A percentile compares a stretch with the other conserved stretches of the same genome.
These are phyloP conservation scores for Claviceps maximensis DNA, from an alignment of 2,329 filamentous ascomycete genomes.

Conservation along the genomic window DNA sequence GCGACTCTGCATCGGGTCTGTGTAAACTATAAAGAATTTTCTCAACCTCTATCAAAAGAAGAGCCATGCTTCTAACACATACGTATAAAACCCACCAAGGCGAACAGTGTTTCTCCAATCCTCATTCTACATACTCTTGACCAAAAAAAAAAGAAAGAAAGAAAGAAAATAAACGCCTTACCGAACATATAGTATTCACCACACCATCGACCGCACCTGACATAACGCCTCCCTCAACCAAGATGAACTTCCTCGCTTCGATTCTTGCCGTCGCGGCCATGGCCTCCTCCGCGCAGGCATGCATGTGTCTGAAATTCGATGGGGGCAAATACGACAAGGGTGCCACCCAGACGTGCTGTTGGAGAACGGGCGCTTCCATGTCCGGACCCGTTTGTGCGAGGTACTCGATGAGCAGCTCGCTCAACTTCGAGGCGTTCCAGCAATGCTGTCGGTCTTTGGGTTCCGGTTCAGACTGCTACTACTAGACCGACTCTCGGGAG, in stretches of 20 bases:
- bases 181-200: too few species aligned
- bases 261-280: neutral
- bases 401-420: too few species aligned
- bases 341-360: neutral
- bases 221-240: neutral
- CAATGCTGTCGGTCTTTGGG: neutral
- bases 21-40: too few species aligned
- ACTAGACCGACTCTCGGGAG: too few species aligned
- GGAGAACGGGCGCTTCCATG: neutral
- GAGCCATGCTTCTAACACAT: too few species aligned
- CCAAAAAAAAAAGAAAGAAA: too few species aligned
- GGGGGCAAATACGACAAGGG: neutral
- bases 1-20: too few species aligned
- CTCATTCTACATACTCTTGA: too few species aligned
- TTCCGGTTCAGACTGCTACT: neutral
- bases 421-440: neutral
- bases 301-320: constrained; percentile 16
- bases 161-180: neutral
- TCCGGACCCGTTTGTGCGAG: neutral
- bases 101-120: too few species aligned
- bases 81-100: too few species aligned
- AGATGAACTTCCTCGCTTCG: neutral
- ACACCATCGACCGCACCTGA: too few species aligned
- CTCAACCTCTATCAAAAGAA: too few species aligned
- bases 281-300: neutral